These are phyloP conservation scores for Xanthoconium purpureum DNA, from an alignment of 768 basidiomycete genomes.

Conservation along the genomic window DNA sequence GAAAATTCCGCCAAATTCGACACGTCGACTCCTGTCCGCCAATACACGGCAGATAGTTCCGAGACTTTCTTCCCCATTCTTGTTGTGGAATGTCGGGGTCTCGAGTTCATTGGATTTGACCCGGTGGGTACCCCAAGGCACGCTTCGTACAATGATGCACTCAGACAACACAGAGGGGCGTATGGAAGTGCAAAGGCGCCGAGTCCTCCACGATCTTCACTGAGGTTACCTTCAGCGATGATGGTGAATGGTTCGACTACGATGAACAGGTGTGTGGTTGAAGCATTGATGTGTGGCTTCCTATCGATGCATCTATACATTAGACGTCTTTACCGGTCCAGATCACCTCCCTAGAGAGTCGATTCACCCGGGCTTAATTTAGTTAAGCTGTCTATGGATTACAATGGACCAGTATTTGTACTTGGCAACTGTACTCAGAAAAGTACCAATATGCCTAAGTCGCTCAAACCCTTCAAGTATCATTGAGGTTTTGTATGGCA, in stretches of 20 bases:
- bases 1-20: slow-evolving; percentile 84
- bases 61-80: slow-evolving; percentile 63
- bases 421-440: too few species aligned
- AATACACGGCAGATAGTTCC: slow-evolving; percentile 60
- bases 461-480: neutral
- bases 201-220: slow-evolving; percentile 54
- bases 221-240: slow-evolving; percentile 49
- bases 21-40: slow-evolving; percentile 39
- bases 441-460: neutral
- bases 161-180: slow-evolving; percentile 49
- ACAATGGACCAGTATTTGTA: neutral
- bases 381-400: neutral
- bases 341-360: slow-evolving; percentile 62
- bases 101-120: slow-evolving; percentile 79
- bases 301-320: slow-evolving; percentile 2
- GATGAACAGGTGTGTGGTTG: slow-evolving; percentile 71
- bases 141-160: neutral
- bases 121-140: slow-evolving; percentile 47
- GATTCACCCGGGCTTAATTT: slow-evolving; percentile 62
- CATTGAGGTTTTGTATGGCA: neutral
- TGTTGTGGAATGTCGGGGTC: slow-evolving; percentile 78
- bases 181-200: slow-evolving; percentile 71
- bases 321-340: slow-evolving; percentile 65
- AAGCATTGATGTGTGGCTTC: neutral
- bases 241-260: slow-evolving; percentile 78